These are phyloP conservation scores for Brassica incana DNA, from an alignment of 345 rosid species.

Conservation along the genomic window DNA sequence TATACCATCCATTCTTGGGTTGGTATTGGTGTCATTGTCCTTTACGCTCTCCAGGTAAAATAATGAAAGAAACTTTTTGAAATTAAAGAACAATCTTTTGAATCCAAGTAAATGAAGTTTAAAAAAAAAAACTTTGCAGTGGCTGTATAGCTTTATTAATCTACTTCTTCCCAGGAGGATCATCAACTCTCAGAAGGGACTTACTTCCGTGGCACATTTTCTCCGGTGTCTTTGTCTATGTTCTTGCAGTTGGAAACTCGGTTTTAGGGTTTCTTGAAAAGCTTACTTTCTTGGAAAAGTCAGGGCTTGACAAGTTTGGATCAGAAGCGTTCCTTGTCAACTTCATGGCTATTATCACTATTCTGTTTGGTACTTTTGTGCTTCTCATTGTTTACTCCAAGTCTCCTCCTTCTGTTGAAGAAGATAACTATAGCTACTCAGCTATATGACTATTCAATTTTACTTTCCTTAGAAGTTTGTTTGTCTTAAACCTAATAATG, in stretches of 20 bases:
- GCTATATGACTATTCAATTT: slow-evolving; percentile 32
- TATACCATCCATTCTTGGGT: slow-evolving; percentile 94
- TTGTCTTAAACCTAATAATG: neutral
- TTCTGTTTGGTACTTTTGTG: slow-evolving; percentile 67
- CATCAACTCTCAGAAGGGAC: slow-evolving; percentile 44
- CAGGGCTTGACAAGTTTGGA: slow-evolving; percentile 70
- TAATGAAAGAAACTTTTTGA: neutral
- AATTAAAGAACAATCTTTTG: neutral
- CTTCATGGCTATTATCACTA: slow-evolving; percentile 69
- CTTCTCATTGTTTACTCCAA: slow-evolving; percentile 47
- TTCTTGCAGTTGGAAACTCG: slow-evolving; percentile 61
- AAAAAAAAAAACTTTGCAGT: slow-evolving; percentile 42
- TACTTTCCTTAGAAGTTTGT: neutral
- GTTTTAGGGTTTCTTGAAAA: slow-evolving; percentile 75
- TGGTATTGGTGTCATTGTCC: slow-evolving; percentile 63
- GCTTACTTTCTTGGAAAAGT: slow-evolving; percentile 73
- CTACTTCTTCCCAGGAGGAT: slow-evolving; percentile 74
- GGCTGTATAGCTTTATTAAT: slow-evolving; percentile 67
- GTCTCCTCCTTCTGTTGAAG: slow-evolving; percentile 41
- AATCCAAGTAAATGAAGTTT: neutral
- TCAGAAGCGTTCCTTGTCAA: slow-evolving; percentile 79
- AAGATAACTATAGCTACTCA: slow-evolving; percentile 46
- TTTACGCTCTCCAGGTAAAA: slow-evolving; percentile 73
- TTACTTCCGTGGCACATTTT: slow-evolving; percentile 76
- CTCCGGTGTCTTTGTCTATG: slow-evolving; percentile 61